Evolutionary conservation across 2,329 filamentous ascomycete species (phyloP), one percentile per base, ranked within the genome.

Genomic region (Xylariaceae sp.): DNA sequence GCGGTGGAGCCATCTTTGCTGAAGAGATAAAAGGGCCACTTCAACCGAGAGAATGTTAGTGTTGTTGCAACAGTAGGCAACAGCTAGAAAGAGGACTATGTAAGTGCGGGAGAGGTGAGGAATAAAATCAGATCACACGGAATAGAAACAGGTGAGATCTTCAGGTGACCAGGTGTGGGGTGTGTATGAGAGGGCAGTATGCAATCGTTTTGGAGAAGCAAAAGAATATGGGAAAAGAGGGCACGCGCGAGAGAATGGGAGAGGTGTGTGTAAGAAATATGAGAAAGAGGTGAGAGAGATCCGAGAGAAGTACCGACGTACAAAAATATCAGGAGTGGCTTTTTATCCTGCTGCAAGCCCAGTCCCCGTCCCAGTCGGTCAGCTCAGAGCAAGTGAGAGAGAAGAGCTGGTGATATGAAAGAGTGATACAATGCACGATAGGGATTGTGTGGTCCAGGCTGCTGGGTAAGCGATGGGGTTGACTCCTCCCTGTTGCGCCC

Each of bases 1-100:
- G 59, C 44, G 67, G 69, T 52, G 65, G 69, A 62, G 66, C 69
- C 70, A 73, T 73, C 42, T 6, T n/a, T n/a, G 51, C 3, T 55
- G 50, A 23, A 47, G 45, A 45, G 48, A 39, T 30, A 44, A 45
- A 4, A 4, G 34, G n/a, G 2, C 3, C 8, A 53, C 23, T 47
- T 10, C 9, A 37, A 10, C 13, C 8, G 51, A 11, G 15, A 15
- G 10, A n/a, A 45, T 13, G 10, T n/a, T 53, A 59, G 2, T 13
- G 13, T 47, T 4, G 23, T 35, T 45, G 9, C 8, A 51, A 23
- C 8, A 39, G 9, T 9, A 30, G 13, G 53, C 9, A 55, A 51
- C n/a, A 23, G 30, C n/a, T 30, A 39, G 37, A 48, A 42, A 51
- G 45, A 59, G 53, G 35, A 44, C 45, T 44, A 18, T 23, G 23